Base-by-base conservation (phyloP, 805 yeast genomes). In the Starmerella stigmatis region DNA sequence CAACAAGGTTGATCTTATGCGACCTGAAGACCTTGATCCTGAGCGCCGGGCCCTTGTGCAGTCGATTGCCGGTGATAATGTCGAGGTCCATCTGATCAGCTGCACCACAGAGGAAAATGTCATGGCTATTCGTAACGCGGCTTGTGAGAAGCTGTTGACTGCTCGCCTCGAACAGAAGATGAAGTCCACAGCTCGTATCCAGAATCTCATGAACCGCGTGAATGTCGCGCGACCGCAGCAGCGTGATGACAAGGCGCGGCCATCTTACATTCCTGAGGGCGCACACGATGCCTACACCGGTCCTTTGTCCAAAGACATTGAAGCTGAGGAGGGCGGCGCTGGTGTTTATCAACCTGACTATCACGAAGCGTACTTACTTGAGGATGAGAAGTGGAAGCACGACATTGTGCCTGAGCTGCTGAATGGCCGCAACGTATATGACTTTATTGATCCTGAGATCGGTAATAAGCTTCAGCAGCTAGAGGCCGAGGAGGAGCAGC, bases 351-450 rank as follows among this genome's bases (percentile, higher is more conserved):
- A 86, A 69, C 76, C 92, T 62, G 86, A 92, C 69, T 72, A 92
- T 68, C 85, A 86, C 64, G 97, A 89, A 61, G 82, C 80, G 60
- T 92, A 94, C 66, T 56, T 92, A 51, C 72, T 92, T 57, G 98
- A 89, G 56, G 89, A 92, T 62, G 97, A 89, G 43, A 94, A 85
- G 53, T 92, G 99, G 99, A 89, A 89, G 74, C 78, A 86, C 55
- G 99, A 92, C 66, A 74, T 81, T 51, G 86, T 92, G 86, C 99
- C 99, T 22, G 99, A 92, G 71, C 74, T 92, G 44, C 70, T 92
- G 63, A 86, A 92, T 60, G 99, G 99, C 68, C 82, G 78, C 70
- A 92, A 92, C 63, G 96, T 92, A 47, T 89, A 86, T 68, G 99
- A 92, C 67, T 92, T 83, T 80, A 74, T 92, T 64, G 99, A 92